Evolutionary conservation across 2,329 filamentous ascomycete genomes (phyloP).

Genomic region (Fusarium brachygibbosum): DNA sequence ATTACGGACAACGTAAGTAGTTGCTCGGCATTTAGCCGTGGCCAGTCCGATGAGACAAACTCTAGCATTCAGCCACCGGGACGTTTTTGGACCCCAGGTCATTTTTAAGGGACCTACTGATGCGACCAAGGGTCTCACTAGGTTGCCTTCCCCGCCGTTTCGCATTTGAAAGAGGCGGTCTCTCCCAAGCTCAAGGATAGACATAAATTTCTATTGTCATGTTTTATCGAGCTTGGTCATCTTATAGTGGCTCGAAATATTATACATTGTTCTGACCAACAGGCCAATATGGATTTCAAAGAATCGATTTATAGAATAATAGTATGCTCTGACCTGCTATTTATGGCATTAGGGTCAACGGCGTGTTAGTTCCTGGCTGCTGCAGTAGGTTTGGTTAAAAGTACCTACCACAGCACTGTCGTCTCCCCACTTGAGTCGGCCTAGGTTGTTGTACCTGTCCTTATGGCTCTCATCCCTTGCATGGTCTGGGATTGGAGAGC

Average conservation of each 20-base stretch:
- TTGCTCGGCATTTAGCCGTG: background rate
- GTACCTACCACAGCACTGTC: conserved; percentile 8
- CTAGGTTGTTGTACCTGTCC: conserved; percentile 27
- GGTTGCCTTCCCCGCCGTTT: conserved; percentile 13
- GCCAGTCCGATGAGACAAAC: conserved; percentile 39
- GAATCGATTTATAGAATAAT: background rate
- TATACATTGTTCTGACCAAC: conserved; percentile 8
- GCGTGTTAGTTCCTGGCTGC: background rate
- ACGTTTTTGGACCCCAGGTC: conserved; percentile 5
- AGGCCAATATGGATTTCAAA: background rate
- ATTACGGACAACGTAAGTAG: background rate
- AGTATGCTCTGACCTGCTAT: background rate
- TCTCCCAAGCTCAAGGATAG: background rate
- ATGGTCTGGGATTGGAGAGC: conserved; percentile 30
- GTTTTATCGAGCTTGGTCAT: background rate
- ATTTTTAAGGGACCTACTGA: conserved; percentile 1
- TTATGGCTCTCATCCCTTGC: conserved; percentile 33
- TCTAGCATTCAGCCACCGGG: conserved; percentile 13
- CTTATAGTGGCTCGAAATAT: background rate
- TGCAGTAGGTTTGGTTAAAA: conserved; percentile 2
- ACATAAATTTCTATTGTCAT: background rate
- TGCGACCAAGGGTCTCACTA: conserved; percentile 16
- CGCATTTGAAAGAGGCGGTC: conserved; percentile 4
- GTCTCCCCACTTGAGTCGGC: conserved; percentile 27
- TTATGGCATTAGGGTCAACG: background rate